Evolutionary conservation across 257 asterid genomes (phyloP), one percentile per base, ranked within the genome.

Genomic region (Striga asiatica): DNA sequence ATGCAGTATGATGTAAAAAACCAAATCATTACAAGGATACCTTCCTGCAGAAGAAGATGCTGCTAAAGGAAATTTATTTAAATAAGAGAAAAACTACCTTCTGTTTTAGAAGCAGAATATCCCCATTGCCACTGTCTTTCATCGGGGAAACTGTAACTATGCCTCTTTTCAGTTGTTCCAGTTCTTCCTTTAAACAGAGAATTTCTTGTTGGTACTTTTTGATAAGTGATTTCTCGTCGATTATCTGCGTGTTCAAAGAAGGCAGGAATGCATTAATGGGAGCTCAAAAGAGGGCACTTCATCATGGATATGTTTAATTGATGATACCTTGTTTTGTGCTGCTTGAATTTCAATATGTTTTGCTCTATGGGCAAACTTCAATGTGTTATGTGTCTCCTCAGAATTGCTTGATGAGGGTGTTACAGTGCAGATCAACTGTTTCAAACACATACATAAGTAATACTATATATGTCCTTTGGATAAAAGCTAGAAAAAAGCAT

Each of bases 281-380:
- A 4, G 29, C 34, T 42, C 20, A 6, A 34, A 49, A 37, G 56
- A 55, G 37, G 46, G 58, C 21, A 58, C 66, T 55, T 18, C 37
- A 60, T 2, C 38, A 55, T 19, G 34, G 43, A 60, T 54, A 67
- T 65, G 32, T 42, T 7, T 10, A 35, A 56, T 38, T 53, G 69
- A 42, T 21, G 63, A 63, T 65, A 85, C 99, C 94, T 83, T 92
- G 77, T 92, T 92, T 66, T 88, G 93, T 25, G 94, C 79, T 65
- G 99, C 87, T 78, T 82, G 88, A 67, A 92, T 84, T 79, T 92
- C 99, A 65, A 92, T 83, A 71, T 92, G 97, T 70, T 92, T 92
- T 70, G 99, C 83, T 68, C 97, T 94, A 67, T 92, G 99, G 28
- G 99, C 99, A 75, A 92, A 92, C 78, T 92, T 92, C 72, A 92